Conservation (phyloP, 768 basidiomycete species). For the Holtermannia corniformis region DNA sequence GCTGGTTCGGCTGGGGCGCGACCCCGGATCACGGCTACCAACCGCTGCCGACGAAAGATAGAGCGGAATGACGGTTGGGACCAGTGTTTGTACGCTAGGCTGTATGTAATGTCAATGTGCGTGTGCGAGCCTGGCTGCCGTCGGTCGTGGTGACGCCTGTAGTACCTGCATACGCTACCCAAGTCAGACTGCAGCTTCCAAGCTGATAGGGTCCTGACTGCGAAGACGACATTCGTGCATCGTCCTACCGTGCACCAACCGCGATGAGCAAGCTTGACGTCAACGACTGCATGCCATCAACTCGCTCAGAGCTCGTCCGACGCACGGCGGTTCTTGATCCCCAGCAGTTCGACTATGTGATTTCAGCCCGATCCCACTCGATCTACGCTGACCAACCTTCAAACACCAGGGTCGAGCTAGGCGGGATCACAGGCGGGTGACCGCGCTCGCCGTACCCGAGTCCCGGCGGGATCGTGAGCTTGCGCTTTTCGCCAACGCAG, state of each 20-base stretch:
- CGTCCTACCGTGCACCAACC: no score
- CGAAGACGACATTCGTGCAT: no score
- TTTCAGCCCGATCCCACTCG: no score
- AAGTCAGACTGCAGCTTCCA: no score
- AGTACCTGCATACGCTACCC: no score
- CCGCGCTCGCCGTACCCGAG: constrained; percentile 78
- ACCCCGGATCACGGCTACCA: no score
- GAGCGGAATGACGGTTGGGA: constrained; percentile 4
- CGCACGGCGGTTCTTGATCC: constrained; percentile 46
- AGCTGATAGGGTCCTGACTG: no score
- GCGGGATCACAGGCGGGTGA: constrained; percentile 66
- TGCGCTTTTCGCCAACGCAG: constrained; percentile 81
- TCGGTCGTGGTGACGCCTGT: no score
- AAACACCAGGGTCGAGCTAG: constrained; percentile 71
- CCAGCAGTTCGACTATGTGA: constrained; percentile 75
- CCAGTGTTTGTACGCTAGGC: no score
- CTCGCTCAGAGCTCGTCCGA: constrained; percentile 21
- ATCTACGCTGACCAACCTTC: no score
- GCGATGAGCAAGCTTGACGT: no score
- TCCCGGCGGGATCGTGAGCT: constrained; percentile 68
- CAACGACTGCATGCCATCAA: not conserved
- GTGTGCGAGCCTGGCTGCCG: not conserved
- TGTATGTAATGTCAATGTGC: not conserved
- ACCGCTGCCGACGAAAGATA: constrained; percentile 3
- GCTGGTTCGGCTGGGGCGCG: constrained; percentile 32